Evolutionary conservation across 345 rosid genomes (phyloP).

Genomic region (Excoecaria cochinchinensis): DNA sequence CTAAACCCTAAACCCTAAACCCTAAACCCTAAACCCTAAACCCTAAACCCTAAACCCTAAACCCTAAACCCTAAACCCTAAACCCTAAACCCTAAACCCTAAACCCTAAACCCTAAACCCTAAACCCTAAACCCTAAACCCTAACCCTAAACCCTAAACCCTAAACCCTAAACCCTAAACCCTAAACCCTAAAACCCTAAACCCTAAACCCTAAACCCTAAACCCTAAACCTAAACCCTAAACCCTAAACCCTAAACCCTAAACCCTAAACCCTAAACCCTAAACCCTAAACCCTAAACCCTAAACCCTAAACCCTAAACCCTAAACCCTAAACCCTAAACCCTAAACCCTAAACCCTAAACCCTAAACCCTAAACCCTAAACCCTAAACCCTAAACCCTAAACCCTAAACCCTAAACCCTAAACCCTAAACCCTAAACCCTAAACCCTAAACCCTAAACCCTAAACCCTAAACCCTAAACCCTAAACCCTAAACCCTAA

Average conservation of each 20-base stretch:
- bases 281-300: slow-evolving; percentile 30
- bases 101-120: slow-evolving; percentile 29
- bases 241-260: slow-evolving; percentile 29
- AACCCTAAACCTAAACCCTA: no score
- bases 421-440: slow-evolving; percentile 31
- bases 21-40: slow-evolving; percentile 19
- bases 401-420: slow-evolving; percentile 34
- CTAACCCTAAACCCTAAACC: slow-evolving; percentile 18
- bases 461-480: slow-evolving; percentile 13
- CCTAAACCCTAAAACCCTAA: slow-evolving; percentile 28
- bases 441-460: slow-evolving; percentile 16
- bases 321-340: slow-evolving; percentile 25
- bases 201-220: slow-evolving; percentile 12
- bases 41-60: slow-evolving; percentile 30
- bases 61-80: not conserved
- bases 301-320: slow-evolving; percentile 25
- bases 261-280: slow-evolving; percentile 30
- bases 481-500: slow-evolving; percentile 27
- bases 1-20: slow-evolving; percentile 22
- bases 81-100: slow-evolving; percentile 29
- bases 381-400: slow-evolving; percentile 29
- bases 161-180: slow-evolving; percentile 20
- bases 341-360: slow-evolving; percentile 7
- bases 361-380: slow-evolving; percentile 25
- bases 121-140: not conserved